Evolutionary conservation across 805 yeast species (phyloP), one percentile per base, ranked within the genome.

Genomic region (Starmerella apicola): DNA sequence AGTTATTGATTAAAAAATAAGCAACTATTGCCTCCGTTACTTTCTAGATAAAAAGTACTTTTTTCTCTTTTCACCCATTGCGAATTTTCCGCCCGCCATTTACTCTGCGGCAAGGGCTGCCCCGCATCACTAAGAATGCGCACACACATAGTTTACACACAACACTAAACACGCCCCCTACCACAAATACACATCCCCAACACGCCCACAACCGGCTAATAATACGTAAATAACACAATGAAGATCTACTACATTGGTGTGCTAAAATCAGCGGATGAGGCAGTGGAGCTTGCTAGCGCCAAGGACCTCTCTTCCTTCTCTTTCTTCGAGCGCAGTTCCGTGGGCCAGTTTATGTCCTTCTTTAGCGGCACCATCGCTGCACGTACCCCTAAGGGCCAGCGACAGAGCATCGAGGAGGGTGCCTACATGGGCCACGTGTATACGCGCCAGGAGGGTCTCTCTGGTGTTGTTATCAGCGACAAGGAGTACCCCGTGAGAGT

Each of bases 401-500:
- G 97, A 64, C 98, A 91, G 61, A 73, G 84, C 58, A 81, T 91
- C 38, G 95, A 91, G 59, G 96, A 91, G 61, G 86, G 85, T 41
- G 70, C 71, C 62, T 88, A 91, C 60, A 70, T 83, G 8, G 96
- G 95, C 5, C 97, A 91, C 60, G 88, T 85, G 0, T 91, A 80
- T 61, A 77, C 86, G 23, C 72, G 97, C 51, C 62, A 80, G 19
- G 97, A 91, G 60, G 97, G 96, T 3, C 57, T 88, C 26, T 81
- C 94, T 18, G 95, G 94, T 47, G 94, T 91, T 25, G 64, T 91
- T 45, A 81, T 91, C 59, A 75, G 95, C 33, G 98, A 91, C 60
- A 81, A 82, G 60, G 96, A 88, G 51, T 91, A 91, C 62, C 98
- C 97, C 2, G 88, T 84, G 24, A 73, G 98, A 58, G 97, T 95